Conservation (phyloP, 768 basidiomycete genomes). For the Pisolithus microcarpus region DNA sequence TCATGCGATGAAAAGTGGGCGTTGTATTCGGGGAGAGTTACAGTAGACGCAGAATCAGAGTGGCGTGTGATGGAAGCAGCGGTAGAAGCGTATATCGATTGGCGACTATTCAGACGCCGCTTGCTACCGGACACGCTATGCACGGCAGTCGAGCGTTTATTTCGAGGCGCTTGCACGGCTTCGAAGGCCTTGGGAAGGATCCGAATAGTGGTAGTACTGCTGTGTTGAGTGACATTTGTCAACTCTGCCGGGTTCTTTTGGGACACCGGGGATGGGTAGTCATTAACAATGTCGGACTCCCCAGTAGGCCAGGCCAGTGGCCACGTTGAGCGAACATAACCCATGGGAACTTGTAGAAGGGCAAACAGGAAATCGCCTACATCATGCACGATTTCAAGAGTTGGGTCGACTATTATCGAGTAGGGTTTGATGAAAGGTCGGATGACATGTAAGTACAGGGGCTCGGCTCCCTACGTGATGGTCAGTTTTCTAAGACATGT, state of each 20-base stretch:
- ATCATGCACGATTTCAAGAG: constrained; percentile 54
- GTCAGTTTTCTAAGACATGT: constrained; percentile 7
- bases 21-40: constrained; percentile 19
- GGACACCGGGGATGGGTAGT: constrained; percentile 1
- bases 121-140: constrained; percentile 17
- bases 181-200: constrained; percentile 4
- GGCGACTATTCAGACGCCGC: neutral
- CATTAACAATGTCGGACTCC: constrained; percentile 8
- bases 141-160: constrained; percentile 5
- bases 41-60: constrained; percentile 11
- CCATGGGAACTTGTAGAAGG: constrained; percentile 34
- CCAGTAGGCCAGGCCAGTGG: constrained; percentile 16
- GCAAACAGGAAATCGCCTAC: constrained; percentile 56
- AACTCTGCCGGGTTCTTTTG: constrained; percentile 1
- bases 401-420: constrained; percentile 53
- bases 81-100: constrained; percentile 1
- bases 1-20: constrained; percentile 14
- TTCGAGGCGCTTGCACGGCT: constrained; percentile 2
- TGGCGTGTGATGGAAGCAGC: constrained; percentile 4
- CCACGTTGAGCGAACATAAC: constrained; percentile 28
- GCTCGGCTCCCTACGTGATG: constrained; percentile 67
- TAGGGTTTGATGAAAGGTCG: constrained; percentile 78
- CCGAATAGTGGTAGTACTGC: constrained; percentile 10
- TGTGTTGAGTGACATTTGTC: constrained; percentile 2
- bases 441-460: constrained; percentile 72